Conservation (phyloP, 495 filamentous ascomycete genomes). For the Hypoxylon crocopeplum region DNA sequence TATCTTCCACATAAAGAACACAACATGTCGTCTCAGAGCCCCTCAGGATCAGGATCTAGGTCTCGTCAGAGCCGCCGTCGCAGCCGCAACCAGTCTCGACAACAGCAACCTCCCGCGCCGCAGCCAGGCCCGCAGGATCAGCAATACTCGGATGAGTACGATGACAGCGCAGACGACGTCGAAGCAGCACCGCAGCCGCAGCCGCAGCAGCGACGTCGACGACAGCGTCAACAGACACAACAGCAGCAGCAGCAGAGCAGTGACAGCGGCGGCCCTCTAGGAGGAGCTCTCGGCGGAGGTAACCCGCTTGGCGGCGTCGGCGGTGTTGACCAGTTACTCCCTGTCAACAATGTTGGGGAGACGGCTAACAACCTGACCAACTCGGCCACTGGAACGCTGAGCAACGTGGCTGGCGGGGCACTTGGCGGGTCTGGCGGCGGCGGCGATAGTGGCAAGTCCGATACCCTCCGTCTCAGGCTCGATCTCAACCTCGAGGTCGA, state of each 20-base stretch:
- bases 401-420: conserved; percentile 62
- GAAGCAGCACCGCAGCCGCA: conserved; percentile 46
- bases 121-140: conserved; percentile 43
- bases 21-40: conserved; percentile 37
- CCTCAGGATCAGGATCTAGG: conserved; percentile 26
- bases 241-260: conserved; percentile 52
- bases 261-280: conserved; percentile 61
- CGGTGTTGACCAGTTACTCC: conserved; percentile 36
- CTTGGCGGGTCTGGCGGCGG: conserved; percentile 38
- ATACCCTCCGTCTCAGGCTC: conserved; percentile 76
- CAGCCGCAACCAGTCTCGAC: conserved; percentile 34
- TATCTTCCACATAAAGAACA: background rate
- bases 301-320: conserved; percentile 39
- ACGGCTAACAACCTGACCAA: conserved; percentile 69
- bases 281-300: conserved; percentile 54
- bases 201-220: conserved; percentile 34
- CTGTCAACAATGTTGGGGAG: conserved; percentile 67
- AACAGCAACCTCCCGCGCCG: conserved; percentile 45
- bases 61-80: conserved; percentile 31
- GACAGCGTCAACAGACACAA: conserved; percentile 45
- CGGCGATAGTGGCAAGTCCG: conserved; percentile 61
- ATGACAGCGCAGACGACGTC: conserved; percentile 51
- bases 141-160: conserved; percentile 35
- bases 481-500: conserved; percentile 90
- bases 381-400: conserved; percentile 64